phyloP scores from a whole-genome alignment of 306 rosid species.

The Medicago ruthenica region DNA sequence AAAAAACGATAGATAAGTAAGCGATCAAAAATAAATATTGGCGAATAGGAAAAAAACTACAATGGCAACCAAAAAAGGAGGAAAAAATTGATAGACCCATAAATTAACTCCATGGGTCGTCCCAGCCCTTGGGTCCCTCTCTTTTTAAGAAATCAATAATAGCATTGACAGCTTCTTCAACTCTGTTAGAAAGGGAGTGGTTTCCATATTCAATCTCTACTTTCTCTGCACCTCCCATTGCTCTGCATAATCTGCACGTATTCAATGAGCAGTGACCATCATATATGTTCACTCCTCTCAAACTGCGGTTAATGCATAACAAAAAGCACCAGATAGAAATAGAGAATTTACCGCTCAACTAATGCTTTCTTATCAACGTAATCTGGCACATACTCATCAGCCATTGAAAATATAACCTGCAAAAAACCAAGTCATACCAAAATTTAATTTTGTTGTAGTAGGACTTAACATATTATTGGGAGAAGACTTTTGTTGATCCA shows the following conservation, averaged over 20 bases:
- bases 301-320: constrained; percentile 18
- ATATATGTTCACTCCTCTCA: constrained; percentile 13
- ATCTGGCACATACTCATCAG: constrained; percentile 93
- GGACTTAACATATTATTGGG: no score
- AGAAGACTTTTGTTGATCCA: neutral
- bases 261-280: constrained; percentile 26
- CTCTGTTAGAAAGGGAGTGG: constrained; percentile 95
- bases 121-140: constrained; percentile 98
- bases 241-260: constrained; percentile 82
- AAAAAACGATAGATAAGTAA: constrained; percentile 27
- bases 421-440: constrained; percentile 27
- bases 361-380: constrained; percentile 92
- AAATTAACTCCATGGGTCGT: constrained; percentile 91
- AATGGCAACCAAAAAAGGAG: constrained; percentile 21
- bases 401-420: constrained; percentile 95
- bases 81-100: constrained; percentile 10
- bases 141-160: constrained; percentile 83
- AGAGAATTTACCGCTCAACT: constrained; percentile 71
- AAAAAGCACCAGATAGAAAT: constrained; percentile 24
- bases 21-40: constrained; percentile 19
- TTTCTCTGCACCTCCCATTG: constrained; percentile 95
- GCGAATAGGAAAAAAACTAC: constrained; percentile 13
- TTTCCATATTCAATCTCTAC: constrained; percentile 91
- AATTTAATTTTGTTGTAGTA: constrained; percentile 25
- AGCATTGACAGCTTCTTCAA: constrained; percentile 77